Evolutionary conservation across 225 moss, liverwort and hornwort species (phyloP).

Genomic region (Anthoceros angustus): DNA sequence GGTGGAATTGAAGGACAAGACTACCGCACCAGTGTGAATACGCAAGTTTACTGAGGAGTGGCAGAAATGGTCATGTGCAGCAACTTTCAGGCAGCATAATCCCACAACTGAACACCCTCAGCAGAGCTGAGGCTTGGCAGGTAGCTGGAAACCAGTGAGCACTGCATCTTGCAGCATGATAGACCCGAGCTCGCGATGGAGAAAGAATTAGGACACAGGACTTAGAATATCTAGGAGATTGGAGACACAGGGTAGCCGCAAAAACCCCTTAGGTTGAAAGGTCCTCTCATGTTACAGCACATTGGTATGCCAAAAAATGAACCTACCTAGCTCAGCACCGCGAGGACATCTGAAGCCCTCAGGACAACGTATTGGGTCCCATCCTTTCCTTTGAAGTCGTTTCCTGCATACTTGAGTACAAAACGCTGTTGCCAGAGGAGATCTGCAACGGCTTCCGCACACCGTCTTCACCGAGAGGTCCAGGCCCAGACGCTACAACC

Average conservation of each 20-base stretch:
- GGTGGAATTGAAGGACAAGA: too few relatives aligned
- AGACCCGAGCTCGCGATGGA: too few relatives aligned
- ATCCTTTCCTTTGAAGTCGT: slow-evolving; percentile 86
- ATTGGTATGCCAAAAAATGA: neutral
- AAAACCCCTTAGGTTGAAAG: neutral
- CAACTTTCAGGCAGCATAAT: too few relatives aligned
- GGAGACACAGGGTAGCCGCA: slow-evolving; percentile 12
- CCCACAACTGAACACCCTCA: too few relatives aligned
- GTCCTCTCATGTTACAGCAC: slow-evolving; percentile 9
- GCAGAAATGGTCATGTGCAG: too few relatives aligned
- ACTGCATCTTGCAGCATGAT: too few relatives aligned
- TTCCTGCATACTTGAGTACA: slow-evolving; percentile 93
- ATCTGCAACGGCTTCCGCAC: slow-evolving; percentile 59
- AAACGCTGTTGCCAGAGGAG: slow-evolving; percentile 48
- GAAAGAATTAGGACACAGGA: too few relatives aligned
- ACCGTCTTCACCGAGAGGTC: slow-evolving; percentile 73
- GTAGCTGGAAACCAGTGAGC: too few relatives aligned
- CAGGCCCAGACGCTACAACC: slow-evolving; percentile 51
- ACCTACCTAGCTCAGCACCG: slow-evolving; percentile 40
- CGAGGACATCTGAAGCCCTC: slow-evolving; percentile 62
- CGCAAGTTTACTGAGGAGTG: too few relatives aligned
- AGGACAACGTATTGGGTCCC: slow-evolving; percentile 63
- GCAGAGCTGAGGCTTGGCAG: too few relatives aligned
- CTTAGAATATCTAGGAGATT: too few relatives aligned
- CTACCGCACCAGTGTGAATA: too few relatives aligned